These are phyloP conservation scores for Immersiporthe knoxdaviesiana DNA, from an alignment of 2,329 filamentous ascomycete genomes.

Conservation along the genomic window DNA sequence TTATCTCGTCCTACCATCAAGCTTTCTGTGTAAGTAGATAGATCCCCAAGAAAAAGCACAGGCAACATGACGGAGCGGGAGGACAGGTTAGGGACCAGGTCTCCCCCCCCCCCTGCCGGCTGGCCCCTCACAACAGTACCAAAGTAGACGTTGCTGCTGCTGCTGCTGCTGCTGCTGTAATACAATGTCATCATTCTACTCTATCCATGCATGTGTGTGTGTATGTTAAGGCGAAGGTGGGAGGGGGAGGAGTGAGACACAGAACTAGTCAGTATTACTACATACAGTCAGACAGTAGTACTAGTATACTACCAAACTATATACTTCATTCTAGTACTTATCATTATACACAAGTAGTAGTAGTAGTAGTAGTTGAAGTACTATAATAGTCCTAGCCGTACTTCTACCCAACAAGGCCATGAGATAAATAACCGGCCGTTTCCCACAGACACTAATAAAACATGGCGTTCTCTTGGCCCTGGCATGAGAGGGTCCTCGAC, in stretches of 20 bases:
- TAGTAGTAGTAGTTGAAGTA: not conserved
- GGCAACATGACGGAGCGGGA: not conserved
- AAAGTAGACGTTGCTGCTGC: not conserved
- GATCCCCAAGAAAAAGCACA: not conserved
- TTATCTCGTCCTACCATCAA: conserved; percentile 29
- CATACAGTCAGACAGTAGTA: not conserved
- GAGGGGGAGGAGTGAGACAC: not conserved
- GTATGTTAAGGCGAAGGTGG: no score
- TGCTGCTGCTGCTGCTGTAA: not conserved
- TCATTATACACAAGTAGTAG: not conserved
- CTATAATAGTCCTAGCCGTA: not conserved
- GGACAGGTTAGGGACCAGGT: not conserved
- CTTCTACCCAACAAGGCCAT: no score
- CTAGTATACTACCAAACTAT: no score
- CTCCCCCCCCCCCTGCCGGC: no score
- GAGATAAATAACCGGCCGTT: not conserved
- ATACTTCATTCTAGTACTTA: not conserved
- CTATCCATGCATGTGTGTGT: not conserved
- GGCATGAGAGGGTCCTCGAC: no score
- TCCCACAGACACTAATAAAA: not conserved
- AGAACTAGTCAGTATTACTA: not conserved
- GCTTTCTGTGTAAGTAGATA: not conserved
- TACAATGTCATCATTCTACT: not conserved
- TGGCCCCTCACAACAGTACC: not conserved
- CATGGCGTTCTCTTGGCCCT: not conserved